These are phyloP conservation scores for Pythium insidiosum DNA, from an alignment of 352 stramenopile species.

Conservation along the genomic window DNA sequence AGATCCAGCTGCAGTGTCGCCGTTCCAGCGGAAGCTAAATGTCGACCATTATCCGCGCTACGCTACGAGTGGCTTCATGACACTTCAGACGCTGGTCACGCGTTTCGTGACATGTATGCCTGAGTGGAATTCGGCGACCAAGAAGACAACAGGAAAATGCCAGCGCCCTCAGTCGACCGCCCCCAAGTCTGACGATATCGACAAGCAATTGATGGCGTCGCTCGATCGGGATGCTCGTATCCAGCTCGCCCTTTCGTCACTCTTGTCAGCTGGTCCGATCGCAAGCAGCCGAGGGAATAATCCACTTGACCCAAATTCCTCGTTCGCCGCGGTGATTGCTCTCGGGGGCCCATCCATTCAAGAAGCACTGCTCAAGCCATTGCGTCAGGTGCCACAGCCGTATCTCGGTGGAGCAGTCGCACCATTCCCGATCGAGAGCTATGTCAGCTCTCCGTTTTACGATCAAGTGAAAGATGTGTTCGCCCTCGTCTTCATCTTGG, in stretches of 20 bases:
- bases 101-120: slow-evolving; percentile 53
- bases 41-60: slow-evolving; percentile 39
- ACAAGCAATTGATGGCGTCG: slow-evolving; percentile 23
- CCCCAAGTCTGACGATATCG: slow-evolving; percentile 17
- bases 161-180: slow-evolving; percentile 29
- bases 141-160: slow-evolving; percentile 34
- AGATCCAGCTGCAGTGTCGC: slow-evolving; percentile 18
- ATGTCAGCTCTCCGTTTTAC: slow-evolving; percentile 67
- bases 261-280: slow-evolving; percentile 1
- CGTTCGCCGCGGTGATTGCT: neutral
- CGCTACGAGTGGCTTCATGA: slow-evolving; percentile 43
- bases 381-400: slow-evolving; percentile 52
- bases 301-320: no score
- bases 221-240: slow-evolving; percentile 42
- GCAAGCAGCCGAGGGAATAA: neutral
- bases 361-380: slow-evolving; percentile 31
- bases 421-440: slow-evolving; percentile 51
- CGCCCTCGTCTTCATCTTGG: slow-evolving; percentile 86
- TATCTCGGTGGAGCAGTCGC: slow-evolving; percentile 32
- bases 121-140: slow-evolving; percentile 26
- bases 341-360: neutral
- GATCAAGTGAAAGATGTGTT: slow-evolving; percentile 63
- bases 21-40: slow-evolving; percentile 27
- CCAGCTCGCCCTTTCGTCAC: slow-evolving; percentile 8
- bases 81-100: slow-evolving; percentile 55